phyloP scores from a whole-genome alignment of 768 basidiomycete species.

The Lyophyllum shimeji region DNA sequence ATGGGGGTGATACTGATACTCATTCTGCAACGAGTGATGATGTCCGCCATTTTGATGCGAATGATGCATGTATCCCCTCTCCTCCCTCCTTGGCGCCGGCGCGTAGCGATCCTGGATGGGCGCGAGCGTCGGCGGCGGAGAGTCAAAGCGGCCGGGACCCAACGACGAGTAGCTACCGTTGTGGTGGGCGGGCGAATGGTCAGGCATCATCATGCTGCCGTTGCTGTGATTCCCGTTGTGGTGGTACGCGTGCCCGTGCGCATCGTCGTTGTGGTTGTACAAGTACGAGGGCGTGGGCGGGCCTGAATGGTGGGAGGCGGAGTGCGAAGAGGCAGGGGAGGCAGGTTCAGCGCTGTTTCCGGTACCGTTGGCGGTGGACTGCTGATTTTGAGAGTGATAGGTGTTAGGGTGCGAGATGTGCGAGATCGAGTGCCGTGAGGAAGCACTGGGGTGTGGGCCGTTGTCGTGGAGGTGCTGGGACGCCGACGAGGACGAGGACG shows the following conservation, averaged over 20 bases:
- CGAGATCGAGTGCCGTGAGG: conserved; percentile 60
- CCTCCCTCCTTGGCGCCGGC: conserved; percentile 27
- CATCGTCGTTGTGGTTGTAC: conserved; percentile 49
- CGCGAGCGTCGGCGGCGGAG: conserved; percentile 55
- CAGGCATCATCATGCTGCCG: conserved; percentile 20
- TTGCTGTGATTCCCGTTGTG: conserved; percentile 21
- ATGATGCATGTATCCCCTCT: neutral
- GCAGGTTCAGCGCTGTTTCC: conserved; percentile 34
- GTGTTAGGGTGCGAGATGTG: conserved; percentile 59
- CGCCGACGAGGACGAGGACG: conserved; percentile 12
- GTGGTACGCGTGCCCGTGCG: conserved; percentile 34
- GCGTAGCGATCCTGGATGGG: conserved; percentile 48
- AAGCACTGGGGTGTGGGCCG: conserved; percentile 28
- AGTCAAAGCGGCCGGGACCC: conserved; percentile 38
- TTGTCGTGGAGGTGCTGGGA: conserved; percentile 17
- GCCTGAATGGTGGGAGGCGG: conserved; percentile 34
- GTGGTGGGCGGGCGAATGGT: conserved; percentile 15
- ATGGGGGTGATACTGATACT: conserved; percentile 42
- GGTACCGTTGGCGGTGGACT: conserved; percentile 13
- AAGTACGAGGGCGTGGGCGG: conserved; percentile 45
- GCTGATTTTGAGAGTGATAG: conserved; percentile 37
- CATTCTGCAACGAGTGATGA: conserved; percentile 22
- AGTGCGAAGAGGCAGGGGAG: conserved; percentile 50
- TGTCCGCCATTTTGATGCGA: neutral
- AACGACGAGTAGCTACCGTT: conserved; percentile 14